Evolutionary conservation across 2,329 filamentous ascomycete species (phyloP), one percentile per base, ranked within the genome.

Genomic region (Aureobasidium sp.): DNA sequence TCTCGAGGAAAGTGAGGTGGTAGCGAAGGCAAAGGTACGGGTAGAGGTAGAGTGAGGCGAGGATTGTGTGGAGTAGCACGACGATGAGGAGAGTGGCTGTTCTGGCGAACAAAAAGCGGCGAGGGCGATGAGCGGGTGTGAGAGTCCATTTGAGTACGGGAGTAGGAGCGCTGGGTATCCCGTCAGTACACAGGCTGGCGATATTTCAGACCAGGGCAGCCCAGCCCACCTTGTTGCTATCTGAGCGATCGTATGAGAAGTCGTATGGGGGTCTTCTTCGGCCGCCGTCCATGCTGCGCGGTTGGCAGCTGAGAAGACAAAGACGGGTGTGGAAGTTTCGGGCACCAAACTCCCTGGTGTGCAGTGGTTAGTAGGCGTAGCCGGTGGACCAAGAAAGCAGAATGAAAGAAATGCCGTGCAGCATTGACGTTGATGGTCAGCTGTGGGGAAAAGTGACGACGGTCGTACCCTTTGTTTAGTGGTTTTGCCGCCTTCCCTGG

Each of bases 1-100:
- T 84, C 80, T n/a, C 82, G 79, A 14, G 74, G 69, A 65, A 72
- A 80, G 64, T 76, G 73, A 63, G 64, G 45, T 62, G 60, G 53
- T 57, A 54, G 16, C 39, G 67, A 66, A 32, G 64, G 62, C 25
- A 62, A 27, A 44, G 45, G 47, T 50, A 50, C 47, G 6, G 47
- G 32, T 8, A 51, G 25, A 39, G 47, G 32, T 25, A 51, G 21
- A 29, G 13, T 27, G 58, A 34, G 57, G 41, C 29, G 21, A 9
- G 61, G n/a, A 8, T 50, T 34, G n/a, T 30, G 61, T 7, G 59
- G 39, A 25, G 49, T 27, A 14, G 48, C n/a, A 37, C 39, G 45
- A 27, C 48, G 27, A 3, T 61, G 48, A 8, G 59, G 49, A n/a
- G 59, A 21, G 9, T 21, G n/a, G 27, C 49, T 54, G 59, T 70